Conservation (phyloP, 1,284 basidiomycete genomes). For the Leccinum subrobustum region DNA sequence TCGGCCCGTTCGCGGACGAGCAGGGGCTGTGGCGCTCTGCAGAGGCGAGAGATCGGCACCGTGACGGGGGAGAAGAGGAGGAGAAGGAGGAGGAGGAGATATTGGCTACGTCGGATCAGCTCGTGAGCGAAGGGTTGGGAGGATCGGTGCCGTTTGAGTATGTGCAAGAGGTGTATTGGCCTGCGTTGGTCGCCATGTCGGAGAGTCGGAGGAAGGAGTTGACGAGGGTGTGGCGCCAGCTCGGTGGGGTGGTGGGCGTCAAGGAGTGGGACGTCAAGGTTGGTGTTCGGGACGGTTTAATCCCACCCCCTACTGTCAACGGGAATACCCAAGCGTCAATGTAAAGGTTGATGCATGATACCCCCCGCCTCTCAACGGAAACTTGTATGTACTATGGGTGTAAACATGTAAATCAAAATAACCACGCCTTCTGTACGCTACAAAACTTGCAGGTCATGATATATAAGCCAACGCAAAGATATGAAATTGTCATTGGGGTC, state of each 20-base stretch:
- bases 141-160: slow-evolving; percentile 65
- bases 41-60: slow-evolving; percentile 17
- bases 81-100: slow-evolving; percentile 42
- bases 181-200: slow-evolving; percentile 55
- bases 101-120: slow-evolving; percentile 54
- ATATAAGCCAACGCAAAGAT: background rate
- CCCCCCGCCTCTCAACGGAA: background rate
- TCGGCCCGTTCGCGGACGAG: slow-evolving; percentile 52
- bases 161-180: slow-evolving; percentile 75
- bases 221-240: slow-evolving; percentile 58
- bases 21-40: slow-evolving; percentile 25
- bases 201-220: slow-evolving; percentile 49
- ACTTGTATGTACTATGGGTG: background rate
- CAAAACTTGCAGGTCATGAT: too few species aligned
- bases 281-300: slow-evolving; percentile 17
- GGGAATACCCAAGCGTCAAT: slow-evolving; percentile 5
- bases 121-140: slow-evolving; percentile 61
- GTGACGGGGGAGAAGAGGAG: background rate
- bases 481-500: slow-evolving; percentile 25
- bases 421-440: too few species aligned
- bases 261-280: slow-evolving; percentile 63
- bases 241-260: slow-evolving; percentile 65
- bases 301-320: background rate
- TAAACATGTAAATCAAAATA: background rate
- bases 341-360: slow-evolving; percentile 10